Evolutionary conservation across 768 basidiomycete genomes (phyloP), one percentile per base, ranked within the genome.

Genomic region (Tricholoma furcatifolium): DNA sequence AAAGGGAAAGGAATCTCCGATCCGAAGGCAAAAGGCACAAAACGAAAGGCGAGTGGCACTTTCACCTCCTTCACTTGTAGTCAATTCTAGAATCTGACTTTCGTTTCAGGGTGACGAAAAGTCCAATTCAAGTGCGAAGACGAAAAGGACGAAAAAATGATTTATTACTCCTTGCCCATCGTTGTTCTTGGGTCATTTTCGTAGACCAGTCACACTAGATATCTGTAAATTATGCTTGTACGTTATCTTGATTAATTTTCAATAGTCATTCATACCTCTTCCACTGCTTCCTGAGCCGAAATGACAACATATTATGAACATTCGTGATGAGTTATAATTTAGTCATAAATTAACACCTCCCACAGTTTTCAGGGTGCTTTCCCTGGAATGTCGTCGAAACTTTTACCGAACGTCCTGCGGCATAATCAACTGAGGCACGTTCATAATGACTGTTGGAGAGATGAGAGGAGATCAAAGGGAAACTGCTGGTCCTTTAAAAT

Each of bases 41-140:
- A 77, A 53, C 81, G 81, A 51, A 91, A 87, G 80, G 53, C 51
- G 38, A 12, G 21, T 50, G 20, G 43, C 17, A 43, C 42, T 1
- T 20, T 8, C 20, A 31, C 6, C 47, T 10, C 30, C 27, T 42
- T 35, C 15, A 31, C 15, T 17, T 6, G 11, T 8, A 40, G 15
- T 35, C 36, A 43, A 18, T 21, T n/a, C n/a, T n/a, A 44, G 18
- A 47, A n/a, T n/a, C 53, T 58, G 30, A 12, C 21, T 4, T n/a
- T n/a, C 9, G 4, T 12, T 40, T 8, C 12, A 77, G 74, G 73
- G 70, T 17, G 73, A 72, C 40, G 73, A 75, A 11, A 76, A 76
- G 57, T 67, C 63, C 3, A 73, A 71, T 44, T 64, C 60, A 36
- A 65, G 67, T 51, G 59, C 64, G 35, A 79, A 77, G 61, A 56